Evolutionary conservation across 2,329 filamentous ascomycete genomes (phyloP), one percentile per base, ranked within the genome.

Genomic region (Chaetomium sp.): DNA sequence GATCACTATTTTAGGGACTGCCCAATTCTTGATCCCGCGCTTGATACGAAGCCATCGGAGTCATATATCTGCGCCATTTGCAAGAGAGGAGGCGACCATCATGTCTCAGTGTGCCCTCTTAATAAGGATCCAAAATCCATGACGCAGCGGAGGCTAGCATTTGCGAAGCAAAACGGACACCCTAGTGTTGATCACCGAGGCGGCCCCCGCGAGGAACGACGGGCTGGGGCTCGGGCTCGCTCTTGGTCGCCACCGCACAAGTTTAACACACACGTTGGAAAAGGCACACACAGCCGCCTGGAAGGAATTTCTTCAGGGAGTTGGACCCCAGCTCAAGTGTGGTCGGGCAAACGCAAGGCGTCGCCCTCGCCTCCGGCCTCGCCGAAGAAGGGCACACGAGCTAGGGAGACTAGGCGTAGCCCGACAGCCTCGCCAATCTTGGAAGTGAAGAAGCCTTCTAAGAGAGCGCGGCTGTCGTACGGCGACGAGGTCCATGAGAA

Each of bases 11-110:
- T 79, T 21, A 70, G 76, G 58, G 38, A 71, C 1, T 81, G 80
- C 60, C 79, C 79, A 21, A 81, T 79, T 64, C 51, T 80, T n/a
- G 76, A 81, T 62, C 75, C 78, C 10, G 31, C 60, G 2, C 78
- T 70, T 60, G 79, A 81, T 63, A 66, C 33, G 56, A 63, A 66
- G 33, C 78, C 78, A 2, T 45, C 60, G 1, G 27, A 49, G 5
- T 60, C 65, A 16, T 81, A 80, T 62, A 42, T 29, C 21, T 81
- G 79, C 60, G 60, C 69, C 4, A 65, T 78, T 29, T 81, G 79
- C 69, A 62, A 68, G 1, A 66, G 47, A n/a, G 31, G 38, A 3
- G 78, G 77, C 6, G 53, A 71, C 1, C 80, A 81, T 63, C 77
- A 73, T 53, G 70, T 68, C 12, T 74, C 70, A 0, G 65, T 81